Percentiles rank a stretch among this genome's conserved stretches.
phyloP scores from a whole-genome alignment of 352 stramenopile species.

The Globisporangium nagaii region DNA sequence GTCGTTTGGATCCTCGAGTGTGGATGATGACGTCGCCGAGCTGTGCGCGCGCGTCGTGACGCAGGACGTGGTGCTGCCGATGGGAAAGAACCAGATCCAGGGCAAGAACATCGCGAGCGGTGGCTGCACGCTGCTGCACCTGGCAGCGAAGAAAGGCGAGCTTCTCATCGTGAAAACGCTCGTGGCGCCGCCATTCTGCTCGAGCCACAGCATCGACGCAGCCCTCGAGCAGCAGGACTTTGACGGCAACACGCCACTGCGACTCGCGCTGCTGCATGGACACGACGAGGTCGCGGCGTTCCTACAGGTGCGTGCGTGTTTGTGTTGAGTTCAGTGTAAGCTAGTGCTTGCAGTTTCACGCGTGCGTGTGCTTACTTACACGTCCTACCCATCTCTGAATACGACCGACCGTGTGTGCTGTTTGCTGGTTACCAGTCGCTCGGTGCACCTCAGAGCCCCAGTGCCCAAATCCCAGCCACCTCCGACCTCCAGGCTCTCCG shows the following conservation, averaged over 20 bases:
- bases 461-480: no score
- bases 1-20: background rate
- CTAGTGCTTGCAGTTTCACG: no score
- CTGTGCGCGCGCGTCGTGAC: slow-evolving; percentile 28
- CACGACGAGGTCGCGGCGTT: slow-evolving; percentile 29
- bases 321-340: no score
- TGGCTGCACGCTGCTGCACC: slow-evolving; percentile 63
- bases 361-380: no score
- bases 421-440: no score
- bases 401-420: no score
- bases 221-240: slow-evolving; percentile 28
- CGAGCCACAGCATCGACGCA: slow-evolving; percentile 16
- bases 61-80: slow-evolving; percentile 62
- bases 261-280: slow-evolving; percentile 43
- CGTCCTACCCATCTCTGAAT: no score
- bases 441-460: no score
- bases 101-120: slow-evolving; percentile 69
- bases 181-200: slow-evolving; percentile 26
- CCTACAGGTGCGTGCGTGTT: slow-evolving; percentile 19
- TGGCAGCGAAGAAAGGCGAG: slow-evolving; percentile 59
- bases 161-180: slow-evolving; percentile 42
- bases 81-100: slow-evolving; percentile 53
- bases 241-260: slow-evolving; percentile 49
- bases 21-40: background rate
- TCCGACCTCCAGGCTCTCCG: slow-evolving; percentile 24